Base-by-base conservation (phyloP, 2,329 filamentous ascomycete genomes). In the Neopestalotiopsis sp. region DNA sequence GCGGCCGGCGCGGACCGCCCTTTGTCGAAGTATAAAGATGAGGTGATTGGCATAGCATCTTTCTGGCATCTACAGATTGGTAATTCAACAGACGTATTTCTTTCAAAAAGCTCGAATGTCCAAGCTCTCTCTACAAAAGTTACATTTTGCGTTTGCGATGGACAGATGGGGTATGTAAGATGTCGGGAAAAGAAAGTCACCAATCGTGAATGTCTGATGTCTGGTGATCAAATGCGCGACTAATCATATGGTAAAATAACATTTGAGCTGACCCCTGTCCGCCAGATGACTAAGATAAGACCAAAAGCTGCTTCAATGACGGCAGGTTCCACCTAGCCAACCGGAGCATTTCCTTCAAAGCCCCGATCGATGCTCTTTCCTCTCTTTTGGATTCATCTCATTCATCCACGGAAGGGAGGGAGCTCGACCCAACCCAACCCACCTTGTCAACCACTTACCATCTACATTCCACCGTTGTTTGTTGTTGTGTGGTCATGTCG, bases 281-380 rank as follows among this genome's bases (percentile, higher is more conserved):
- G 45, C 9, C 45, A n/a, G 45, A 52, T 52, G 45, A 52, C 45
- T 52, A 52, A 52, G 45, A 52, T 52, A 34, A 20, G 30, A 12
- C n/a, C 32, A 62, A 34, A 20, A 20, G 59, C 57, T n/a, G 57
- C 14, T 28, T 59, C 3, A 59, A 34, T 17, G 59, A 20, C 59
- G 30, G 59, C 32, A 62, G 59, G 59, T 62, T 40, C 59, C 59
- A 62, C 59, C 59, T 30, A 62, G 40, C 32, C 59, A 62, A 62
- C 32, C 32, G 59, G 59, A 62, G 59, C 59, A 62, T 62, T 62
- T 62, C 59, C 45, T 30, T 40, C 34, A 12, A 30, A 17, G 17
- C 32, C 30, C 59, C 59, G 34, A 62, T 20, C 59, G 34, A 62
- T 20, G 20, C 40, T 34, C 30, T 17, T 40, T 62, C 10, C 17